Percentiles rank a stretch among this genome's conserved stretches.
These are phyloP conservation scores for Nephromyces sp. DNA, from an alignment of 169 alveolate species.

Conservation along the genomic window DNA sequence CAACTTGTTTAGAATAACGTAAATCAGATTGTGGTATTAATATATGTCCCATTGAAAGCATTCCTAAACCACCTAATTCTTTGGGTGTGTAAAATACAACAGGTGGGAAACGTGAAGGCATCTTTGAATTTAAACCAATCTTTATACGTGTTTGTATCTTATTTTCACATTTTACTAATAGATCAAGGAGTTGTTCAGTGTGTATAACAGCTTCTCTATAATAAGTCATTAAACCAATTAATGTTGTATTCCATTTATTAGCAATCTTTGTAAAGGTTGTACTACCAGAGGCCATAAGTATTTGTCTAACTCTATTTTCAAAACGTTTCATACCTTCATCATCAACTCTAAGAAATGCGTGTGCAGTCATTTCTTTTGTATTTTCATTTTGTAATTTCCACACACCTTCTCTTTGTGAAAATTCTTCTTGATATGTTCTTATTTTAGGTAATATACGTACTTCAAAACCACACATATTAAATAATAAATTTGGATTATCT, in stretches of 20 bases:
- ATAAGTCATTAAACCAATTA: slow-evolving; percentile 97
- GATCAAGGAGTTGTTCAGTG: slow-evolving; percentile 93
- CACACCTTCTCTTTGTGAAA: slow-evolving; percentile 31
- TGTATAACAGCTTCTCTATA: slow-evolving; percentile 98
- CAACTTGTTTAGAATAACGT: slow-evolving; percentile 92
- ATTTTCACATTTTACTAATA: slow-evolving; percentile 79
- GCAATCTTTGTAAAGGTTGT: slow-evolving; percentile 99
- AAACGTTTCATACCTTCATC: slow-evolving; percentile 90
- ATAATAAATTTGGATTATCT: slow-evolving; percentile 96
- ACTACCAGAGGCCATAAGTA: slow-evolving; percentile 96
- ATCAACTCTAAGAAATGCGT: slow-evolving; percentile 96
- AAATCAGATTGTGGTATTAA: slow-evolving; percentile 98
- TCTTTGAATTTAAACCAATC: slow-evolving; percentile 98
- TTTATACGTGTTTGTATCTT: slow-evolving; percentile 97
- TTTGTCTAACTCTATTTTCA: slow-evolving; percentile 93
- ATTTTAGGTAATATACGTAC: slow-evolving; percentile 41
- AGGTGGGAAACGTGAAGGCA: slow-evolving; percentile 99
- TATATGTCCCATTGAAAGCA: slow-evolving; percentile 99
- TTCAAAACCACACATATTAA: slow-evolving; percentile 95
- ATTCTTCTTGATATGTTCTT: slow-evolving; percentile 24
- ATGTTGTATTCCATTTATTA: slow-evolving; percentile 99
- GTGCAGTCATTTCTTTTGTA: slow-evolving; percentile 95
- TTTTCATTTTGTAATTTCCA: slow-evolving; percentile 85
- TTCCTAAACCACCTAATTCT: slow-evolving; percentile 99
- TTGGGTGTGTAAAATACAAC: slow-evolving; percentile 96